Evolutionary conservation across 495 filamentous ascomycete genomes (phyloP), one percentile per base, ranked within the genome.

Genomic region (Aspergillus egyptiacus): DNA sequence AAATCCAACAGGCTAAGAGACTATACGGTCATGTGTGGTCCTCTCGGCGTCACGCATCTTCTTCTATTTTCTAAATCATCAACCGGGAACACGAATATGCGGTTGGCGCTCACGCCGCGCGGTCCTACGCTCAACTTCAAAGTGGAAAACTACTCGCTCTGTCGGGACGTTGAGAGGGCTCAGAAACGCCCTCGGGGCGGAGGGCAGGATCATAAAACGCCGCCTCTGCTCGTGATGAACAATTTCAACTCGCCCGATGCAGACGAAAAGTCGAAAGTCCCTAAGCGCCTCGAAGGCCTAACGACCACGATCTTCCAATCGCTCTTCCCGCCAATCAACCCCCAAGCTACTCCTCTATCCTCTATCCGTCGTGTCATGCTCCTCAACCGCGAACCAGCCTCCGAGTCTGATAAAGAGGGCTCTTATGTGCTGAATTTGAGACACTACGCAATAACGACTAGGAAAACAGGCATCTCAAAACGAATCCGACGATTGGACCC

Each of bases 151-250:
- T 99, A 99, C 67, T 91, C 89, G 34, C 76, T 99, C 3, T 86
- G 85, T 69, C 93, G 91, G 61, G 93, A 99, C 63, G 77, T 99
- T 8, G 77, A 81, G 60, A 85, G 80, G 52, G 81, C 87, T 22
- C 74, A 87, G 70, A 87, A 87, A 62, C 88, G 86, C 58, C 90
- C 93, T 2, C 78, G 80, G 59, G 85, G 81, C 19, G 84, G 84
- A 39, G 83, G 82, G 48, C 90, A 91, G 64, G 88, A 95, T 57
- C 93, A 86, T 61, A 72, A 81, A 38, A 86, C 80, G 20, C 78
- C 91, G 2, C 91, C 91, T 40, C 69, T 97, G 63, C 77, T 98
- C 14, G 94, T 98, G 46, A 96, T 98, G 93, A 99, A 99, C 70
- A 95, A 96, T 63, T 96, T 99, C 68, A 79, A 76, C 27, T 84